Base-by-base conservation (phyloP, 1,139 yeast species). In the Williopsis jadinii region DNA sequence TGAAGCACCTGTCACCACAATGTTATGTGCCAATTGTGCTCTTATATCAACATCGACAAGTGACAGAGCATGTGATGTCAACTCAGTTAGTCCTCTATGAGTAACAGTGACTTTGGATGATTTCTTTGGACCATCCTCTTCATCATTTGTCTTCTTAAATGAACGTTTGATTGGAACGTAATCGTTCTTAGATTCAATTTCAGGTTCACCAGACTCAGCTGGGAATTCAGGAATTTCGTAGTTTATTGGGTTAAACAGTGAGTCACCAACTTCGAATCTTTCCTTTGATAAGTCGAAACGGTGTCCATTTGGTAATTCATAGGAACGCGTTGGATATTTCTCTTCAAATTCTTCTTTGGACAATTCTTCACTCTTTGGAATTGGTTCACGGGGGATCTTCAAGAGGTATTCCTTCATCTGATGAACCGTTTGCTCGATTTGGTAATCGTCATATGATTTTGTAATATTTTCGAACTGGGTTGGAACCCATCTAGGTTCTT, bases 1-100 rank as follows among this genome's bases (percentile, higher is more conserved):
- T 0, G 85, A 71, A 1, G 97, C 92, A 11, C 99, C 99, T 0
- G 96, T 88, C 30, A 92, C 71, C 29, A 94, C 86, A 43, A 94
- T 84, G 57, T 92, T 92, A 62, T 90, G 94, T 1, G 97, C 96
- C 31, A 90, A 71, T 40, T 88, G 84, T 1, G 97, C 86, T 43
- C 97, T 73, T 47, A 90, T 72, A 63, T 92, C 99, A 28, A 90
- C 92, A 61, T 92, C 98, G 30, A 81, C 74, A 24, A 74, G 67
- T 28, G 77, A 79, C 53, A 92, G 69, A 5, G 90, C 77, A 40
- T 81, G 78, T 28, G 84, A 72, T 28, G 88, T 77, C 47, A 92
- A 67, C 47, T 78, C 82, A 0, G 87, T 74, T 14, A 90, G 56
- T 2, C 95, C 95, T 50, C 73, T 58, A 14, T 63, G 56, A 9